Conservation (phyloP, 495 filamentous ascomycete genomes). For the Penicillium flavigenum region DNA sequence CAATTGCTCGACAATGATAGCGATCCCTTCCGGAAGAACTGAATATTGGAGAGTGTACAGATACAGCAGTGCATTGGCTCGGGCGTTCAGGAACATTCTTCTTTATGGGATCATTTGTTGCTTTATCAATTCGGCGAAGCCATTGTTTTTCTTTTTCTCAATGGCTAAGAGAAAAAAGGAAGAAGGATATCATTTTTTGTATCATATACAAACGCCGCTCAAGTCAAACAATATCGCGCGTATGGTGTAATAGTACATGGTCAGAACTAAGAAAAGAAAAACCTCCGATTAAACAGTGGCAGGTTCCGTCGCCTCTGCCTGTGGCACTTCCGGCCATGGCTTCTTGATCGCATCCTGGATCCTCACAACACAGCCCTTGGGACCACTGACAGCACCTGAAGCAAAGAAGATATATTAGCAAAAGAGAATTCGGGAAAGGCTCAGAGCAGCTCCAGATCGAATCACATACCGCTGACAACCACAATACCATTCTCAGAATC, state of each 20-base stretch:
- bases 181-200: constrained; percentile 48
- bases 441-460: neutral
- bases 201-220: constrained; percentile 50
- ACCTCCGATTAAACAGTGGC: constrained; percentile 31
- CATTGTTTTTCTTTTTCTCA: neutral
- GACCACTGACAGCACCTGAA: constrained; percentile 73
- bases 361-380: constrained; percentile 77
- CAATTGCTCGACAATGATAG: constrained; percentile 61
- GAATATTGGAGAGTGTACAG: constrained; percentile 24
- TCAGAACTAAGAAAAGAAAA: constrained; percentile 15
- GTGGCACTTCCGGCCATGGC: constrained; percentile 64
- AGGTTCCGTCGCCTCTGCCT: constrained; percentile 43
- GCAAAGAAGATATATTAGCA: constrained; percentile 14
- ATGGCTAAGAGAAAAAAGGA: constrained; percentile 10
- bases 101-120: constrained; percentile 9
- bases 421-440: neutral
- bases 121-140: constrained; percentile 2
- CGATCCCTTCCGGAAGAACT: constrained; percentile 57
- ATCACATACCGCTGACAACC: constrained; percentile 70
- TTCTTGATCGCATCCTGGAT: constrained; percentile 93
- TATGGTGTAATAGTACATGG: constrained; percentile 48
- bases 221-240: constrained; percentile 38
- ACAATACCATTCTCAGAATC: constrained; percentile 82
- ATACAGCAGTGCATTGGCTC: constrained; percentile 28
- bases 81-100: constrained; percentile 29